These are phyloP conservation scores for Keithomyces neogunnii DNA, from an alignment of 2,329 filamentous ascomycete genomes.

Conservation along the genomic window DNA sequence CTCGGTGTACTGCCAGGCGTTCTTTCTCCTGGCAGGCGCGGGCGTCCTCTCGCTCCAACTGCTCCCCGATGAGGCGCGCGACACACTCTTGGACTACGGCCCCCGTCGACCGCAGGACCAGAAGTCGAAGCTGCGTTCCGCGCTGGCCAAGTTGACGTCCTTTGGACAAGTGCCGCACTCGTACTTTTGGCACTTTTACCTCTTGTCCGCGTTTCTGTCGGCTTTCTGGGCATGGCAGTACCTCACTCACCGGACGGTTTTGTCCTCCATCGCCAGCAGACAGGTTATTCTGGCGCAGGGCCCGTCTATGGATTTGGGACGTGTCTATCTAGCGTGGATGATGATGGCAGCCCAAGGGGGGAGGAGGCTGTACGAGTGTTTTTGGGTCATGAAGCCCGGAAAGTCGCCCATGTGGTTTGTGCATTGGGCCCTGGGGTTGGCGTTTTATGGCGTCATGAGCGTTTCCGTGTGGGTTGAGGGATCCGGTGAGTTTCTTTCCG, in stretches of 20 bases:
- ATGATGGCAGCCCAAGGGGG: constrained; percentile 69
- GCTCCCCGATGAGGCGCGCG: constrained; percentile 35
- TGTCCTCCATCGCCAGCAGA: constrained; percentile 38
- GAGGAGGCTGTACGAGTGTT: constrained; percentile 69
- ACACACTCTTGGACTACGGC: constrained; percentile 42
- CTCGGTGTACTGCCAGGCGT: constrained; percentile 32
- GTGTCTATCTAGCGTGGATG: constrained; percentile 58
- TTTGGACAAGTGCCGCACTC: constrained; percentile 64
- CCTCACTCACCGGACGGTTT: constrained; percentile 40
- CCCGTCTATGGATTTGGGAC: constrained; percentile 44
- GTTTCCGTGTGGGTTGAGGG: constrained; percentile 81
- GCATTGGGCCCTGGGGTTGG: constrained; percentile 72
- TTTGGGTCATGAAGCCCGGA: constrained; percentile 50
- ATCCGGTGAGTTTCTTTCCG: constrained; percentile 43
- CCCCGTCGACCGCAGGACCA: constrained; percentile 25
- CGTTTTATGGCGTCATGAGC: constrained; percentile 67
- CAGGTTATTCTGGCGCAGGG: constrained; percentile 15
- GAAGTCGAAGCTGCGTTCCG: background rate
- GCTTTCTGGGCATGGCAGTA: constrained; percentile 67
- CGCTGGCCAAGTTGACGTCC: constrained; percentile 17
- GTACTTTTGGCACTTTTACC: constrained; percentile 87
- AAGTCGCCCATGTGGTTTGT: constrained; percentile 75
- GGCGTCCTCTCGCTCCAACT: constrained; percentile 32
- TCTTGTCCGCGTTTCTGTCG: constrained; percentile 60
- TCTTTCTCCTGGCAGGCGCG: constrained; percentile 35